Base-by-base conservation (phyloP, 2,329 filamentous ascomycete genomes). In the Plenodomus tracheiphilus region DNA sequence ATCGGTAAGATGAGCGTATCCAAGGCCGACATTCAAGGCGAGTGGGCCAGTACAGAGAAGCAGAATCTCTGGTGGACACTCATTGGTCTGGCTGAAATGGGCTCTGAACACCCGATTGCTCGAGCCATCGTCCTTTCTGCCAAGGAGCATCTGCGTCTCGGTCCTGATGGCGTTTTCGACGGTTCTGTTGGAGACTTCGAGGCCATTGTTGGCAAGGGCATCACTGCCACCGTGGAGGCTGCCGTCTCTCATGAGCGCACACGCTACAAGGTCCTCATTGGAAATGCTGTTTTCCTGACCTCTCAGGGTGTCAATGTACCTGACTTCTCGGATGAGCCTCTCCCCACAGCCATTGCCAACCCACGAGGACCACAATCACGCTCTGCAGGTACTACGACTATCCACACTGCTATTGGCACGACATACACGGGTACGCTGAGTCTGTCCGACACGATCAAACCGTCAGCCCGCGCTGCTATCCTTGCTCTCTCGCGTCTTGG, bases 91-190 rank as follows among this genome's bases (percentile, higher is more conserved):
- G 88, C 93, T 0, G 94, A 99, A 75, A 91, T 91, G 83, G 89
- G 90, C 57, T 96, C 91, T 65, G 94, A 99, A 73, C 94, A 99
- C 68, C 94, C 94, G 1, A 89, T 97, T 47, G 94, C 92, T n/a
- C 90, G 86, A 64, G 93, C 94, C 13, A 89, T 97, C 43, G 78
- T 96, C 5, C 74, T 76, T 1, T 85, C 85, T 21, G 91, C 93
- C 3, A 92, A 89, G 61, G 77, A 82, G 2, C 84, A 93, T 68
- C 84, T 97, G 8, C 85, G 85, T 3, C 72, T 96, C 34, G 85
- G 84, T 15, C 71, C 79, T 1, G 91, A 95, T 49, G 87, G 83
- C 7, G 82, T 85, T 16, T 81, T 97, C 25, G 88, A 95, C 51
- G 94, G 94, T 40, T 89, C 84, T 58, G 81, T 96, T 34, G 90